Evolutionary conservation across 192 early-diverging fungal species (phyloP).

Genomic region (Podila verticillata): DNA sequence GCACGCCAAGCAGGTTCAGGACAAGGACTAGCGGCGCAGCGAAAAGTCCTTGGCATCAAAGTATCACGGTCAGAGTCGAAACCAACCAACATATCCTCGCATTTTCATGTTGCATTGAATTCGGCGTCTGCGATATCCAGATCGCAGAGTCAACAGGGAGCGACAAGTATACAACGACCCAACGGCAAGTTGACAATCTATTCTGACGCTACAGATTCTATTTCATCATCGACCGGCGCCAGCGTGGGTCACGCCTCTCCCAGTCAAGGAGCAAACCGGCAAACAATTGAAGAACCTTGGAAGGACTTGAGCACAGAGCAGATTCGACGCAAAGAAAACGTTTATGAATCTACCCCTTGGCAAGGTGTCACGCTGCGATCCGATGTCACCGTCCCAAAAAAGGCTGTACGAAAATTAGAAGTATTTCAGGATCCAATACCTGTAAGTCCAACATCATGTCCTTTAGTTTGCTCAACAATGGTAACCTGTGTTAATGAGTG

Average conservation of each 20-base stretch:
- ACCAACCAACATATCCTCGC: neutral
- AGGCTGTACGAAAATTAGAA: slow-evolving; percentile 22
- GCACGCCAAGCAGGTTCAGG: neutral
- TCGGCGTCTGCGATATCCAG: neutral
- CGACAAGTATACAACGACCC: neutral
- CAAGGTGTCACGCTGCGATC: slow-evolving; percentile 63
- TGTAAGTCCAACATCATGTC: neutral
- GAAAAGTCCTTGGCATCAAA: neutral
- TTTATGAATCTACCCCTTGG: slow-evolving; percentile 68
- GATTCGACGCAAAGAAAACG: slow-evolving; percentile 76
- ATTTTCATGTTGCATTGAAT: neutral
- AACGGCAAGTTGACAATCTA: slow-evolving; percentile 32
- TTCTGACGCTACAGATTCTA: slow-evolving; percentile 17
- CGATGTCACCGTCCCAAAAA: slow-evolving; percentile 14
- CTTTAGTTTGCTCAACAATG: neutral
- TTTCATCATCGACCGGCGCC: neutral
- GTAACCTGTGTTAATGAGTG: too few species aligned
- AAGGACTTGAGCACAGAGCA: slow-evolving; percentile 66
- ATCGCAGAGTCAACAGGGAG: neutral
- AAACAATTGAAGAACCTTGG: slow-evolving; percentile 54
- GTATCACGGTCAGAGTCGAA: neutral
- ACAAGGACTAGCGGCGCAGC: neutral
- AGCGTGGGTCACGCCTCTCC: neutral
- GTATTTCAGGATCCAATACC: slow-evolving; percentile 33
- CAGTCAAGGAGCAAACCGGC: neutral